Evolutionary conservation across 768 basidiomycete genomes (phyloP).

Genomic region (Mycena kentingensis): DNA sequence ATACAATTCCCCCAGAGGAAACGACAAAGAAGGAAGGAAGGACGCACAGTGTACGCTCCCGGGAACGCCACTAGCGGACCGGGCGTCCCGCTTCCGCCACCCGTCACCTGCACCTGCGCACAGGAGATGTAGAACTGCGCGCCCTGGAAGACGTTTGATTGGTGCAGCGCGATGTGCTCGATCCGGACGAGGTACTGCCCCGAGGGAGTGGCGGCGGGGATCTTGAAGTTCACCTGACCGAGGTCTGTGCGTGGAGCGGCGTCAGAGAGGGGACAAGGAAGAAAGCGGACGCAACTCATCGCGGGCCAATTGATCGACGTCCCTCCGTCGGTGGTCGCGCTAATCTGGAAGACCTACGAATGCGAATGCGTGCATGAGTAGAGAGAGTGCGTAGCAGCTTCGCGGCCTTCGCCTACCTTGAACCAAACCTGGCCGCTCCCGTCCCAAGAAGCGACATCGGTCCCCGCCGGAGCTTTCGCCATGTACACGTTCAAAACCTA

Average conservation of each 20-base stretch:
- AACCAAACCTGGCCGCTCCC: constrained; percentile 18
- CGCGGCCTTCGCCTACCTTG: constrained; percentile 4
- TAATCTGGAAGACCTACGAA: constrained; percentile 34
- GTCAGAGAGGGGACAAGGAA: not conserved
- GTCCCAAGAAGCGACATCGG: constrained; percentile 15
- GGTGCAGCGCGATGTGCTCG: constrained; percentile 22
- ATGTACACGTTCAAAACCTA: constrained; percentile 20
- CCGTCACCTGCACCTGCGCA: constrained; percentile 34
- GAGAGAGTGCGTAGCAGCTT: not conserved
- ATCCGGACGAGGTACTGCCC: constrained; percentile 22
- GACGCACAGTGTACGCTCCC: constrained; percentile 33
- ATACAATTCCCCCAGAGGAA: not conserved
- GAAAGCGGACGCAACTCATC: not conserved
- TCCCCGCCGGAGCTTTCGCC: constrained; percentile 10
- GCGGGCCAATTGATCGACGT: constrained; percentile 33
- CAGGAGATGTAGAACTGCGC: constrained; percentile 24
- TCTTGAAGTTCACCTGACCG: constrained; percentile 12
- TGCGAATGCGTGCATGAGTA: too few relatives aligned
- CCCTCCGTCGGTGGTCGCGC: constrained; percentile 35
- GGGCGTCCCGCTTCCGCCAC: constrained; percentile 34
- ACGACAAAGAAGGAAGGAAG: not conserved
- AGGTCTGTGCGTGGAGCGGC: not conserved
- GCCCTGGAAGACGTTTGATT: not conserved
- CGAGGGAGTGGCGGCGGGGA: constrained; percentile 14
- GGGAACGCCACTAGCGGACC: constrained; percentile 38